Evolutionary conservation across 1,284 basidiomycete species (phyloP), one percentile per base, ranked within the genome.

Genomic region (Pascua sp.): DNA sequence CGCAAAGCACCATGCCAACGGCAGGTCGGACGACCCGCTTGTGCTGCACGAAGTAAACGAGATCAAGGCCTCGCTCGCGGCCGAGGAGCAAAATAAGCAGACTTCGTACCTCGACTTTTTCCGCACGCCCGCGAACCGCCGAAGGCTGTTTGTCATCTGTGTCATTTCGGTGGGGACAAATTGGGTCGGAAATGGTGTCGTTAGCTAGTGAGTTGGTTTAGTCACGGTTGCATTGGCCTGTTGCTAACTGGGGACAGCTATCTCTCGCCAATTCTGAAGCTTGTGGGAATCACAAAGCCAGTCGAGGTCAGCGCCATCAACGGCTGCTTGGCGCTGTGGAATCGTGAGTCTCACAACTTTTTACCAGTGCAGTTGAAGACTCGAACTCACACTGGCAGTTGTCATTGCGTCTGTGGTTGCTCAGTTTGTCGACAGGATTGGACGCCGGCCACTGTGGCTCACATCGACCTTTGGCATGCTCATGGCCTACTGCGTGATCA

Each of bases 391-490:
- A 32, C 7, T 56, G 54, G n/a, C 42, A 49, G 48, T 53, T 16
- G 49, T 59, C 47, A 36, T 57, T 12, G 49, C 57, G 8, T 49
- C 58, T 8, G 36, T 41, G n/a, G 49, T 57, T 12, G 61, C 61
- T 3, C 55, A 54, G 42, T 56, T 55, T 8, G 55, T 57, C 5
- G 55, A 56, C 18, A 54, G 63, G 4, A 50, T 67, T 47, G 68
- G 69, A n/a, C 68, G 75, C 45, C 62, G 73, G 1, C 58, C 56
- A 2, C 47, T 73, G 16, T 72, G 64, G 63, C 61, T 73, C 42
- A 63, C 57, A 48, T 67, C 66, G 8, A 68, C 62, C 10, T 53
- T 47, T 11, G 69, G 71, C 2, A 70, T 72, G 67, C 51, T 67
- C 15, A 13, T 64, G 42, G 44, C 57, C 41, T 66, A 66, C 60